A percentile compares a stretch with the other conserved stretches of the same genome.
Conservation (phyloP, 768 basidiomycete species). For the Auricularia heimuer region DNA sequence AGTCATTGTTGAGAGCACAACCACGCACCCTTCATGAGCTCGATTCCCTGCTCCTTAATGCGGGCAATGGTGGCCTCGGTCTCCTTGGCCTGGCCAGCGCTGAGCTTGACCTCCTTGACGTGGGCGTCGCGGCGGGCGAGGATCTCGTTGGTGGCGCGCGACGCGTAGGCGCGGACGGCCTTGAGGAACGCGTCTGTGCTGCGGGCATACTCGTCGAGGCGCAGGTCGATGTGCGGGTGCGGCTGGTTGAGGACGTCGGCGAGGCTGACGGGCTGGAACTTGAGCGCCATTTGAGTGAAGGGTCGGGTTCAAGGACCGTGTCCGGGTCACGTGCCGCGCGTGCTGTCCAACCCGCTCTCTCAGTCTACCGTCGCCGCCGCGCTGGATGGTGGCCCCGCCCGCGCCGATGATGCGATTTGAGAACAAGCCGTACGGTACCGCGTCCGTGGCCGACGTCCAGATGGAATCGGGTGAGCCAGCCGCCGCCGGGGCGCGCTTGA, state of each 20-base stretch:
- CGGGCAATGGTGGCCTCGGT: conserved; percentile 61
- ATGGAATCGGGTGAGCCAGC: background rate
- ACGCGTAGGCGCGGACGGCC: conserved; percentile 63
- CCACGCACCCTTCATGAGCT: conserved; percentile 61
- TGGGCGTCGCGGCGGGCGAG: conserved; percentile 56
- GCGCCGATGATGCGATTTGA: background rate
- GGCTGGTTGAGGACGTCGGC: conserved; percentile 25
- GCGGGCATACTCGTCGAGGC: conserved; percentile 47
- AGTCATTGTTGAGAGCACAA: background rate
- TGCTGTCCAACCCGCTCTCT: background rate
- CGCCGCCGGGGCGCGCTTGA: background rate
- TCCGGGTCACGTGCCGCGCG: background rate
- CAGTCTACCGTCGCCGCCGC: background rate
- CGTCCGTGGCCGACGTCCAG: background rate
- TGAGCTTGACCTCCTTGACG: conserved; percentile 48
- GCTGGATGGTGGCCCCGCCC: background rate
- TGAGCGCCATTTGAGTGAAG: background rate
- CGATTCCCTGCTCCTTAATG: conserved; percentile 71
- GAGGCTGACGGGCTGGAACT: conserved; percentile 4
- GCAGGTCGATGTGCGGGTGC: conserved; percentile 55
- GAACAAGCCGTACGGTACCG: background rate
- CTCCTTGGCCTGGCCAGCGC: conserved; percentile 49
- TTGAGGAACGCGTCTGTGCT: conserved; percentile 65
- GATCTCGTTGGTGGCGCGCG: conserved; percentile 59
- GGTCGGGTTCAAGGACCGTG: background rate